Evolutionary conservation across 2,329 filamentous ascomycete genomes (phyloP), one percentile per base, ranked within the genome.

Genomic region (Phialemonium atrogriseum): DNA sequence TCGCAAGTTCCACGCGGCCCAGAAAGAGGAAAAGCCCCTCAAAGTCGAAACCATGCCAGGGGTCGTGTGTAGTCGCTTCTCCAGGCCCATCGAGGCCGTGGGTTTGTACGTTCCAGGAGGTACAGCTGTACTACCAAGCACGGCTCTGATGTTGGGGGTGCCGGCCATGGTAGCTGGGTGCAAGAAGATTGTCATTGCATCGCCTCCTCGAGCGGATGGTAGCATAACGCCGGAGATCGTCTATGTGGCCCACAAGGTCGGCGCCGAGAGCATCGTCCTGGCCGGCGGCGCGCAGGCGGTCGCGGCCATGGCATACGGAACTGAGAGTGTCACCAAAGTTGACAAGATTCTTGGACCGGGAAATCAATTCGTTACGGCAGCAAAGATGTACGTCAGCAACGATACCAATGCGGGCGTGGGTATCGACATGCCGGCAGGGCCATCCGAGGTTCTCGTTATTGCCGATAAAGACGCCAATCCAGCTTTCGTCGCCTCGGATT

Each of bases 291-390:
- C 89, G 1, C 91, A 98, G 62, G 91, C 91, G 25, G 80, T 98
- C 22, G 91, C 89, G 13, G 91, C 91, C 28, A 83, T 98, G 80
- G 91, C 91, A 3, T 98, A 98, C 60, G 91, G 91, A 28, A 98
- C 91, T 1, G 83, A 95, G 59, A 89, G 80, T 46, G 77, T 98
- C 30, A 84, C 70, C 57, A 98, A 98, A 66, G 91, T 98, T 7
- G 91, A 98, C 69, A 98, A 98, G 74, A 95, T 98, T 46, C 76
- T 96, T 10, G 91, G 91, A 1, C 91, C 91, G 3, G 91, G 91
- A 21, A 98, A 98, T 61, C 91, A 96, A 58, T 98, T 96, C 52
- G 91, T 98, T 24, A 98, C 91, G 0, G 91, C 91, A 1, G 91
- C 85, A 32, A 98, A 98, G 73, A 98, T 98, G 91, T 73, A 88